phyloP scores from a whole-genome alignment of 176 grass and related monocot genomes.

The Pontederia crassipes region DNA sequence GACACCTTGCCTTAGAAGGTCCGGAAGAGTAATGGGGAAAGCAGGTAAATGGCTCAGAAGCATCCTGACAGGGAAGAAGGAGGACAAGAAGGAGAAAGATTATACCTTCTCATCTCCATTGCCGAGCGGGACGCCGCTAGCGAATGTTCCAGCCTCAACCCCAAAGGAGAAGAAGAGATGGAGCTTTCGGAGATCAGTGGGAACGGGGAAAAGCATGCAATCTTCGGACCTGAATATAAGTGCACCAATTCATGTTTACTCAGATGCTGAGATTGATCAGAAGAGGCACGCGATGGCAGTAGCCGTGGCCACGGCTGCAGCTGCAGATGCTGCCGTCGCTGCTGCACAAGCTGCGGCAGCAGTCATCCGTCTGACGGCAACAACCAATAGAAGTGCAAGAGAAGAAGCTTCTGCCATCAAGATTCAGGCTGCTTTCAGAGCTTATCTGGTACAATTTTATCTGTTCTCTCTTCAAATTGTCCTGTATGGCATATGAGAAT shows the following conservation, averaged over 20 bases:
- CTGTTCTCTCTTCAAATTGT: neutral
- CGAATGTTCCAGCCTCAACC: neutral
- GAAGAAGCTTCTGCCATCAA: conserved; percentile 21
- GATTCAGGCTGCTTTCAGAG: conserved; percentile 76
- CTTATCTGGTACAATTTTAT: conserved; percentile 49
- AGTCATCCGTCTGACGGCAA: conserved; percentile 28
- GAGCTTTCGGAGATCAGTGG: conserved; percentile 48
- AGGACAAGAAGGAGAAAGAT: conserved; percentile 25
- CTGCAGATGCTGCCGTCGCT: conserved; percentile 40
- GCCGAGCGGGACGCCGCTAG: neutral
- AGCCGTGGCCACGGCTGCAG: conserved; percentile 41
- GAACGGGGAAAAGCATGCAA: neutral
- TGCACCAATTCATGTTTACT: neutral
- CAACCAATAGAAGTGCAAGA: conserved; percentile 1
- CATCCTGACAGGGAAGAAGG: conserved; percentile 40
- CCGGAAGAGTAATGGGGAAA: conserved; percentile 44
- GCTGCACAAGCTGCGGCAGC: conserved; percentile 52
- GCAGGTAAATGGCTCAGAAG: conserved; percentile 67
- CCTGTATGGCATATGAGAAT: neutral
- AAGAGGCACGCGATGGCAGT: conserved; percentile 48
- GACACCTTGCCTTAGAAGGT: neutral
- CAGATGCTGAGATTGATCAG: conserved; percentile 32
- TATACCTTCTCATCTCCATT: conserved; percentile 1
- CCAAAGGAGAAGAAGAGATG: conserved; percentile 57
- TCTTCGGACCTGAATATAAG: conserved; percentile 5